Evolutionary conservation across 805 yeast genomes (phyloP), one percentile per base, ranked within the genome.

Genomic region (Metschnikowia bowlesiae): DNA sequence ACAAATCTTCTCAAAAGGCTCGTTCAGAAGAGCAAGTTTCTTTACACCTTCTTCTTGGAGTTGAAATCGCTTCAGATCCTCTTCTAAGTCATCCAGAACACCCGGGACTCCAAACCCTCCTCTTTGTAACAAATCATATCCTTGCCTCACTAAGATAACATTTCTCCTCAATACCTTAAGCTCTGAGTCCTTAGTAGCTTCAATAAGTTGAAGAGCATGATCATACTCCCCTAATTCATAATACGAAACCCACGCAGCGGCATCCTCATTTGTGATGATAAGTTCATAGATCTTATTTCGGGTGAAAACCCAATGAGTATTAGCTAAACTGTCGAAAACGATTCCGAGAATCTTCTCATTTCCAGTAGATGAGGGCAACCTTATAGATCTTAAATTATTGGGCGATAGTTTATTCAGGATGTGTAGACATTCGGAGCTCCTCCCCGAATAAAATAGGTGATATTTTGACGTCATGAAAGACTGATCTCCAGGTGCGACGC

Each of bases 291-390:
- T 81, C 44, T 74, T 74, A 5, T 68, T 61, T 10, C 70, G 65
- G 0, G 94, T 81, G 58, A 73, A 88, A 3, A 87, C 66, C 99
- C 99, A 94, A 58, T 73, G 87, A 0, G 98, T 87, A 1, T 73
- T 13, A 77, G 63, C 38, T 60, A 59, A 40, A 33, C 59, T 49
- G 49, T 73, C 78, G 6, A 67, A 64, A 0, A 66, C 57, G 2
- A 71, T 53, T 4, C 73, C 75, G 16, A 61, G 13, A 1, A 68
- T 49, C 14, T 47, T 44, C 18, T 53, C 57, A 4, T 45, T 44
- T 11, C 34, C 42, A 5, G 36, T n/a, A 6, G 39, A 29, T 5
- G 39, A 8, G 7, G 33, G 50, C 46, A 32, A 53, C 14, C 39
- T 16, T 22, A 45, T 44, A 28, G 37, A 48, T 36, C 30, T 42